A percentile compares a stretch with the other conserved stretches of the same genome.
phyloP scores from a whole-genome alignment of 164 flowering plant species.

The Macadamia integrifolia region DNA sequence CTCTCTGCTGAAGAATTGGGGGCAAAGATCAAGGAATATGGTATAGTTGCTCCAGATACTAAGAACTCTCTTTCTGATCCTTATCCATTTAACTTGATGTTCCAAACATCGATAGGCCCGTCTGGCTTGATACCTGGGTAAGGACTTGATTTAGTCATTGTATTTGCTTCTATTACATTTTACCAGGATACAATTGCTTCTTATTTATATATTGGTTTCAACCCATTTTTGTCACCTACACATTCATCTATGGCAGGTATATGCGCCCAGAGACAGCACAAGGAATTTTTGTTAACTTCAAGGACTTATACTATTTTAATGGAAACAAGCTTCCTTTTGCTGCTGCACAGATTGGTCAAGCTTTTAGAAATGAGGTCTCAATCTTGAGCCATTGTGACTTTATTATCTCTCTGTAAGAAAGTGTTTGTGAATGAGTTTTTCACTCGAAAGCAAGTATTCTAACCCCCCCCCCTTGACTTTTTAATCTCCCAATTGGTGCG shows the following conservation, averaged over 20 bases:
- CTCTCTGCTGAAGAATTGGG: constrained; percentile 79
- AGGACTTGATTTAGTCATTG: constrained; percentile 7
- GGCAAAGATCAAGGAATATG: constrained; percentile 86
- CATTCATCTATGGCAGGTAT: constrained; percentile 41
- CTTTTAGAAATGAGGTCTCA: constrained; percentile 95
- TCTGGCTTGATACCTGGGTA: constrained; percentile 84
- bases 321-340: constrained; percentile 98
- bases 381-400: not conserved
- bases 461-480: not conserved
- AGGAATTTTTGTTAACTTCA: constrained; percentile 96
- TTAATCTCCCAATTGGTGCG: not conserved
- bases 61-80: constrained; percentile 91
- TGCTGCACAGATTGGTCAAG: constrained; percentile 99
- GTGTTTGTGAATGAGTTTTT: too few relatives aligned
- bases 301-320: constrained; percentile 88
- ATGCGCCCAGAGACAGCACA: constrained; percentile 99
- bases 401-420: too few relatives aligned
- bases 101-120: constrained; percentile 94
- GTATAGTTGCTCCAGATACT: constrained; percentile 88
- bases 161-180: not conserved
- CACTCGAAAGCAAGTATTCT: too few relatives aligned
- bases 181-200: not conserved
- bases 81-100: constrained; percentile 96
- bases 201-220: not conserved
- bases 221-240: not conserved